Evolutionary conservation across 331 rosid genomes (phyloP).

Genomic region (Pyrus hybrid): DNA sequence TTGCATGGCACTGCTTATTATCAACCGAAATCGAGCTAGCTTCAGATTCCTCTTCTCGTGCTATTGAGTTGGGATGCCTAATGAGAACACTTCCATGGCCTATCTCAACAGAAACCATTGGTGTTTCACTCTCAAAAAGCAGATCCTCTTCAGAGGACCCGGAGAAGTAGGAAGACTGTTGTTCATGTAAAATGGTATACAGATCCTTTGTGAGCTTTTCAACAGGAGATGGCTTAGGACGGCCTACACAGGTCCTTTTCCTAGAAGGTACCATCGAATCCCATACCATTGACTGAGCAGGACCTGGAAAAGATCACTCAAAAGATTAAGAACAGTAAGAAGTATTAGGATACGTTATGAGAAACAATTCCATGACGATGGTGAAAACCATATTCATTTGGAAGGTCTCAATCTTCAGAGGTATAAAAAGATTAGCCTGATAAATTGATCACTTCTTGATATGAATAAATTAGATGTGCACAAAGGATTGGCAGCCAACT

Average conservation of each 20-base stretch:
- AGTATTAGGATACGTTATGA: neutral
- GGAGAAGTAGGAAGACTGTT: constrained; percentile 79
- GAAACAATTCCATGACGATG: neutral
- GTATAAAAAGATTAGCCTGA: neutral
- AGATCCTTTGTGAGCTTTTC: constrained; percentile 96
- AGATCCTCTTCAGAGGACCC: constrained; percentile 88
- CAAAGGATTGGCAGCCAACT: neutral
- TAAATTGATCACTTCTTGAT: neutral
- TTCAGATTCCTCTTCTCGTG: constrained; percentile 94
- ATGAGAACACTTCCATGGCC: constrained; percentile 98
- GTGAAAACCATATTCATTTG: neutral
- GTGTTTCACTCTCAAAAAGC: constrained; percentile 82
- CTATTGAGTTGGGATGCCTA: constrained; percentile 80
- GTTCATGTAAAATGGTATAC: constrained; percentile 83
- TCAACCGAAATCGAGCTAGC: constrained; percentile 94
- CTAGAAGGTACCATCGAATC: constrained; percentile 84
- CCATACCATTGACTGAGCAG: constrained; percentile 90
- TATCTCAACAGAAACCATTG: constrained; percentile 98
- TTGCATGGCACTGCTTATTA: constrained; percentile 42
- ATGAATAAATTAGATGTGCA: neutral
- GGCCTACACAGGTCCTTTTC: constrained; percentile 81
- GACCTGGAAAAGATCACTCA: constrained; percentile 49
- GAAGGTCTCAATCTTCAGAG: neutral
- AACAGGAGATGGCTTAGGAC: constrained; percentile 82
- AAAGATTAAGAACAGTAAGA: constrained; percentile 16